Evolutionary conservation across 352 stramenopile genomes (phyloP), one percentile per base, ranked within the genome.

Genomic region (Pythium utonaiense): DNA sequence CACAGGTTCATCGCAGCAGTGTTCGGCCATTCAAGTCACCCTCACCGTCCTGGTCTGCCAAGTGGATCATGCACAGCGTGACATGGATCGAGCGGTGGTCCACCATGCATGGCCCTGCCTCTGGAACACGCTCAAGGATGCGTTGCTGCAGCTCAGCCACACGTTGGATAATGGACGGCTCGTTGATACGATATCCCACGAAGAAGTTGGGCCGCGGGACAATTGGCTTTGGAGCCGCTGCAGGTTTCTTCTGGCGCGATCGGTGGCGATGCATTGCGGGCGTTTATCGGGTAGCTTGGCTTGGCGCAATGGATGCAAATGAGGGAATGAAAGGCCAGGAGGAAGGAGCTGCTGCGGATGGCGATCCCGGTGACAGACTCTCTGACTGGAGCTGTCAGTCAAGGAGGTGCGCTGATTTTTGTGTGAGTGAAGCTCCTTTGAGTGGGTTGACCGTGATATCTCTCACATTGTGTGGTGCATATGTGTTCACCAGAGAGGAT

Each of bases 191-290:
- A 36, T 80, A 77, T 3, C 62, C 70, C 0, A 84, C 68, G n/a
- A 84, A 81, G 73, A 76, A 79, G 40, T 79, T 80, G 59, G 74
- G 74, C 14, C 51, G 53, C 10, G 21, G 42, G n/a, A n/a, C n/a
- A n/a, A n/a, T n/a, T 16, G 42, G 22, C 42, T 66, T 53, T 17
- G 33, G 33, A 12, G 40, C 40, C 40, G 40, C n/a, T n/a, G n/a
- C 40, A 27, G 40, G 40, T n/a, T 47, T 47, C 40, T 47, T 47
- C 40, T 47, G 40, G 40, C 40, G 40, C n/a, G 40, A 47, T 47
- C 40, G 36, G 36, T 24, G 22, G 36, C 36, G 40, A 47, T 17
- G 5, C 40, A 47, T 47, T n/a, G 17, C n/a, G 40, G 40, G 16
- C 6, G 40, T 19, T 47, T 47, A 13, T 25, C 25, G 40, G 40